A percentile compares a stretch with the other conserved stretches of the same genome.
These are phyloP conservation scores for Rhytidiadelphus loreus DNA, from an alignment of 225 moss, liverwort and hornwort genomes.

Conservation along the genomic window DNA sequence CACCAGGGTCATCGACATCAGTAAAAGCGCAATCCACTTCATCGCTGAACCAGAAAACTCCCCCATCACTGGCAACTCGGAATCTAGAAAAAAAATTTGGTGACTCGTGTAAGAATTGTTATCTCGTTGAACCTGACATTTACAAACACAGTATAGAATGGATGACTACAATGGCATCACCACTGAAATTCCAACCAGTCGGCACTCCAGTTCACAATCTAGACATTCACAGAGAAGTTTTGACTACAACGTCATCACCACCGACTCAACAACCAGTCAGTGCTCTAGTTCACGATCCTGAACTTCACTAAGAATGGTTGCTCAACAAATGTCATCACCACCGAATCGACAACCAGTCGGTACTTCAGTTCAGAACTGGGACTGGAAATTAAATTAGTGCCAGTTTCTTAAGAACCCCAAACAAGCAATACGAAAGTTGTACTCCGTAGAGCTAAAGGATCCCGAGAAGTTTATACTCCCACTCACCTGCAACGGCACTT, in stretches of 20 bases:
- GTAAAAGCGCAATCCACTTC: not conserved
- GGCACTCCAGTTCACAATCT: not conserved
- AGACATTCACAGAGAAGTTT: not conserved
- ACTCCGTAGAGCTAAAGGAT: not conserved
- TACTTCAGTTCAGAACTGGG: no score
- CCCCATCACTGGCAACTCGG: not conserved
- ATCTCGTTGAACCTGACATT: not conserved
- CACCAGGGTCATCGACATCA: not conserved
- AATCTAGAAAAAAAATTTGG: not conserved
- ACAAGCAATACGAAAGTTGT: no score
- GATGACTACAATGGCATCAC: no score
- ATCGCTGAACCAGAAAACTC: not conserved
- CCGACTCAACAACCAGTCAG: not conserved
- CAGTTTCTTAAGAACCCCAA: not conserved
- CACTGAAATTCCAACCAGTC: not conserved
- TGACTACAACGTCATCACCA: not conserved
- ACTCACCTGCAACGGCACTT: not conserved
- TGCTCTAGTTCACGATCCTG: not conserved
- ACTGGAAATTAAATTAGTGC: no score
- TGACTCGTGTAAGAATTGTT: not conserved
- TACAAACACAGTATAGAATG: not conserved
- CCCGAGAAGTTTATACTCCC: not conserved
- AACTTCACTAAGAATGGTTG: not conserved
- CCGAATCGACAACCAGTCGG: not conserved
- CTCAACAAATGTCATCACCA: not conserved